A percentile compares a stretch with the other conserved stretches of the same genome.
phyloP scores from a whole-genome alignment of 2,329 filamentous ascomycete genomes.

The Myrmaecium sp. region DNA sequence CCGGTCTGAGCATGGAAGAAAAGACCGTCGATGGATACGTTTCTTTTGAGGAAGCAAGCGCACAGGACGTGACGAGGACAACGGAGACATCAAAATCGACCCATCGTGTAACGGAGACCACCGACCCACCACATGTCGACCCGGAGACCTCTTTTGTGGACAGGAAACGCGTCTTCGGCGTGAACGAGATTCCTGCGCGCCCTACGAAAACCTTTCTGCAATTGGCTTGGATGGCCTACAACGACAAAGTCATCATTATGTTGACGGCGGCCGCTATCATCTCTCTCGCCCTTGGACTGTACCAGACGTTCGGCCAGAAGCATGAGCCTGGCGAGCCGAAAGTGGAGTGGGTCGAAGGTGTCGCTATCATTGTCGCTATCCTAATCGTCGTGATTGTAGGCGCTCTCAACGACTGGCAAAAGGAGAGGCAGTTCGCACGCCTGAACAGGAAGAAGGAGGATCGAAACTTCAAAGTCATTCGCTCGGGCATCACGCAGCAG shows the following conservation, averaged over 20 bases:
- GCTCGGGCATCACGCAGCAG: slow-evolving; percentile 55
- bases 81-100: too few relatives aligned
- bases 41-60: slow-evolving; percentile 33
- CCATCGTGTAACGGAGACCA: slow-evolving; percentile 3
- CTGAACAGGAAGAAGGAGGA: slow-evolving; percentile 68
- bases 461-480: slow-evolving; percentile 53
- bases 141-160: slow-evolving; percentile 37
- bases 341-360: slow-evolving; percentile 68
- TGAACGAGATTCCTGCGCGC: slow-evolving; percentile 46
- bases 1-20: slow-evolving; percentile 36
- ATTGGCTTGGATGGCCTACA: slow-evolving; percentile 52
- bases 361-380: slow-evolving; percentile 64
- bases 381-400: slow-evolving; percentile 60
- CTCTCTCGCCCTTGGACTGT: slow-evolving; percentile 52
- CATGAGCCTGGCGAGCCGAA: slow-evolving; percentile 27
- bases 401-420: slow-evolving; percentile 69
- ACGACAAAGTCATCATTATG: slow-evolving; percentile 57
- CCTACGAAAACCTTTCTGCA: slow-evolving; percentile 43
- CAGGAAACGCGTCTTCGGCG: slow-evolving; percentile 41
- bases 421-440: slow-evolving; percentile 65
- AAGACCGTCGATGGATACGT: slow-evolving; percentile 27
- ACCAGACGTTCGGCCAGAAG: slow-evolving; percentile 40
- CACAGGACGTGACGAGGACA: slow-evolving; percentile 9
- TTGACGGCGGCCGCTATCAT: slow-evolving; percentile 51
- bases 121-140: too few relatives aligned